Conservation (phyloP, 2,329 filamentous ascomycete genomes). For the Ophiocordyceps sinensis region DNA sequence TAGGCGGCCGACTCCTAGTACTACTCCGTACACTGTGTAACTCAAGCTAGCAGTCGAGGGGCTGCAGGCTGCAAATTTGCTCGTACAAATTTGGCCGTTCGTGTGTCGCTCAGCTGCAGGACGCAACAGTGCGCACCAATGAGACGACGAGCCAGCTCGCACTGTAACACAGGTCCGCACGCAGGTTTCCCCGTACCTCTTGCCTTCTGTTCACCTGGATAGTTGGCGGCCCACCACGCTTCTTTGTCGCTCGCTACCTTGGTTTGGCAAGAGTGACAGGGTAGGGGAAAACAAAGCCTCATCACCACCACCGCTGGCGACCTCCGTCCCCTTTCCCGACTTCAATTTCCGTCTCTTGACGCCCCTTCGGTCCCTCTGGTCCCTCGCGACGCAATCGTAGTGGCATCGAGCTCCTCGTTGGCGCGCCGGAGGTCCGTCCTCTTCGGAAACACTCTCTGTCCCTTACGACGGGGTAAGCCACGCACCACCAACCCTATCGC, state of each 20-base stretch:
- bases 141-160: not conserved
- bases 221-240: slow-evolving; percentile 10
- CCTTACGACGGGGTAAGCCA: slow-evolving; percentile 16
- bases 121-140: not conserved
- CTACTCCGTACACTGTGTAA: not conserved
- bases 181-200: slow-evolving; percentile 1
- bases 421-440: slow-evolving; percentile 13
- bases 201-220: slow-evolving; percentile 2
- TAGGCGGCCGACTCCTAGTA: not conserved
- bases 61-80: not conserved
- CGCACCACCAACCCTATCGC: slow-evolving; percentile 4
- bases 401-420: slow-evolving; percentile 23
- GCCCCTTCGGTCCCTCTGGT: slow-evolving; percentile 13
- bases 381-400: slow-evolving; percentile 25
- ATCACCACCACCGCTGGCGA: slow-evolving; percentile 17
- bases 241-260: slow-evolving; percentile 11
- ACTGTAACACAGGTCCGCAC: slow-evolving; percentile 1
- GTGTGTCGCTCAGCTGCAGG: not conserved
- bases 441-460: slow-evolving; percentile 8
- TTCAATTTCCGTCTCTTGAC: slow-evolving; percentile 13
- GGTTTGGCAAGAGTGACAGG: slow-evolving; percentile 18
- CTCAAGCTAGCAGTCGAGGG: not conserved
- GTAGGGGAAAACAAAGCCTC: slow-evolving; percentile 27
- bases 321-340: slow-evolving; percentile 9
- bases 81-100: not conserved